Base-by-base conservation (phyloP, 495 filamentous ascomycete genomes). In the Penicillium silybi region DNA sequence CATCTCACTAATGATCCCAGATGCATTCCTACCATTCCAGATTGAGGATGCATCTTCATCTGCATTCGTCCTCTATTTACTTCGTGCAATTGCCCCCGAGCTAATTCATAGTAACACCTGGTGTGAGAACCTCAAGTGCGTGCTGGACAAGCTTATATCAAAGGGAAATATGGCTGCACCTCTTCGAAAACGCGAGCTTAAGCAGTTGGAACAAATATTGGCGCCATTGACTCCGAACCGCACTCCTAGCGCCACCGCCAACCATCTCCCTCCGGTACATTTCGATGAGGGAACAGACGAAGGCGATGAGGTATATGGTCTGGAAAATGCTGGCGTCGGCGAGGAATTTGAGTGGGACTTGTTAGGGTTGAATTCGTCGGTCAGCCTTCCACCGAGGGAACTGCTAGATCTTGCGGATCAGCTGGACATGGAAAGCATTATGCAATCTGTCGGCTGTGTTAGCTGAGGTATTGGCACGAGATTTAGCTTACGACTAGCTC, bases 41-140 rank as follows among this genome's bases (percentile, higher is more conserved):
- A 52, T 69, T 15, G 66, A 69, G 52, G 64, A 65, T 6, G 63
- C 64, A 6, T 69, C 60, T 26, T 67, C 66, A 26, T 67, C 66
- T 9, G 61, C 64, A 1, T 69, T 69, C 42, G 58, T 69, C 11
- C 52, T 69, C 10, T 63, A 67, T 27, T 44, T 69, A 3, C 65
- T 69, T 15, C 59, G 56, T 26, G 53, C 58, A 2, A 62, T 69
- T 19, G 56, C 61, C 10, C 64, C 66, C 5, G 57, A 55, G 0
- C 47, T 67, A 1, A 58, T 66, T 3, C 49, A 52, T 1, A 55
- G 53, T 20, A 59, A 57, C 20, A 42, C 55, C 16, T 69, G 66
- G 66, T 59, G 57, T 4, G 66, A 67, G 4, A 58, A 65, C 2
- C 38, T 65, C 0, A 50, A 59, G 17, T 60, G 55, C n/a, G 56